phyloP scores from a whole-genome alignment of 768 basidiomycete genomes.

The Gelatoporia subvermispora region DNA sequence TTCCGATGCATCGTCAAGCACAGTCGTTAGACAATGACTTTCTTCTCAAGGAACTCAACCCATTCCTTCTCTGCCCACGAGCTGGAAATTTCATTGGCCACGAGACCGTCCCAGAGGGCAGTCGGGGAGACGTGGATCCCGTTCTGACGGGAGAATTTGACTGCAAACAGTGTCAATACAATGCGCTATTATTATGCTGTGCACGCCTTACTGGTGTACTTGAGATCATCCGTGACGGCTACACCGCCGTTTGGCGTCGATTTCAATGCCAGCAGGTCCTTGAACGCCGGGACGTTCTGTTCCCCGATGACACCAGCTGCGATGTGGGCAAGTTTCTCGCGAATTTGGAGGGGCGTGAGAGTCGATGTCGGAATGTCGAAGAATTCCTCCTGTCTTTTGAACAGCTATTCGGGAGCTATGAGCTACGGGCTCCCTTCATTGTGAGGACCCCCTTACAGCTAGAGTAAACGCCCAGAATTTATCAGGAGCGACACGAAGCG shows the following conservation, averaged over 20 bases:
- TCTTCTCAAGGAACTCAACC: conserved; percentile 65
- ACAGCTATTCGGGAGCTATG: conserved; percentile 46
- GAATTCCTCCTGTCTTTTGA: conserved; percentile 71
- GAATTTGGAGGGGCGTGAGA: conserved; percentile 65
- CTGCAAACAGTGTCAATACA: conserved; percentile 32
- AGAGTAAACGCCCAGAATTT: conserved; percentile 77
- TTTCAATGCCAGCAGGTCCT: conserved; percentile 59
- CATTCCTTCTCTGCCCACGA: conserved; percentile 82
- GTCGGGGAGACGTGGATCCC: conserved; percentile 90
- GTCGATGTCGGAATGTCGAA: conserved; percentile 71
- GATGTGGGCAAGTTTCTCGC: conserved; percentile 64
- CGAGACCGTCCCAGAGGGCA: conserved; percentile 68
- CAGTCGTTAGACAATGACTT: conserved; percentile 30
- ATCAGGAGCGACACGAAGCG: conserved; percentile 65
- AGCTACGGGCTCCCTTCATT: not conserved
- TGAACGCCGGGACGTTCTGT: conserved; percentile 47
- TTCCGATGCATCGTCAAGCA: not conserved
- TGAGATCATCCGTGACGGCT: conserved; percentile 81
- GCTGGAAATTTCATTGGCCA: conserved; percentile 71
- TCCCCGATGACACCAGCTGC: conserved; percentile 50
- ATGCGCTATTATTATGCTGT: not conserved
- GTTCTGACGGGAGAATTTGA: conserved; percentile 90
- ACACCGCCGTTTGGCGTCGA: conserved; percentile 70
- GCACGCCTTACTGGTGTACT: conserved; percentile 69
- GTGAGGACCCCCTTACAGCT: conserved; percentile 39